These are phyloP conservation scores for Ceratobasidium sp. DNA, from an alignment of 1,284 basidiomycete genomes.

Conservation along the genomic window DNA sequence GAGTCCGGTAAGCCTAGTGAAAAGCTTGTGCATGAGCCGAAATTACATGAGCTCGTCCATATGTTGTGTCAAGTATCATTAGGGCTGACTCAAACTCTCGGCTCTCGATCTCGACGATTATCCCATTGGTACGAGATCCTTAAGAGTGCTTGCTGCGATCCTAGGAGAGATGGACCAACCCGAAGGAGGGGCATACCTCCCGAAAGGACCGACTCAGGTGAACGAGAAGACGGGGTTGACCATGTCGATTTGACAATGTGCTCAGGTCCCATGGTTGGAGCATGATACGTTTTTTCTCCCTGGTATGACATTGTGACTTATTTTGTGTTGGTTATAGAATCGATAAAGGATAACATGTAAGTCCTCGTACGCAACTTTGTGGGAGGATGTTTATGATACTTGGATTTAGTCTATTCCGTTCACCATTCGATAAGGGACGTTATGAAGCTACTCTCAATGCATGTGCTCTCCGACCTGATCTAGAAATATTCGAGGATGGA, in stretches of 20 bases:
- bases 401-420: slow-evolving; percentile 58
- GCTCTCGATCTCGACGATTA: not conserved
- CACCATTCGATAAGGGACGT: slow-evolving; percentile 54
- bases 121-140: no score
- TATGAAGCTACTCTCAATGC: slow-evolving; percentile 54
- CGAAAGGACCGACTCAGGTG: slow-evolving; percentile 30
- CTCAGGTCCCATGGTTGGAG: slow-evolving; percentile 48
- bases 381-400: no score
- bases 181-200: slow-evolving; percentile 32
- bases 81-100: no score
- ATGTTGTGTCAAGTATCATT: slow-evolving; percentile 40
- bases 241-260: slow-evolving; percentile 40
- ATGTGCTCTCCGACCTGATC: slow-evolving; percentile 50
- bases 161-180: not conserved
- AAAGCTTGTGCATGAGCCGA: no score
- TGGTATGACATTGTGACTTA: not conserved
- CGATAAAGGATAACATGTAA: slow-evolving; percentile 30
- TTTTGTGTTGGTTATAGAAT: not conserved
- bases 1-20: no score
- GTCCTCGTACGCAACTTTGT: no score
- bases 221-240: slow-evolving; percentile 34
- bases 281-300: slow-evolving; percentile 4
- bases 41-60: no score
- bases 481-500: slow-evolving; percentile 51
- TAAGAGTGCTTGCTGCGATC: slow-evolving; percentile 25